phyloP scores from a whole-genome alignment of 768 basidiomycete genomes.

The Xerocomellus chrysenteron region DNA sequence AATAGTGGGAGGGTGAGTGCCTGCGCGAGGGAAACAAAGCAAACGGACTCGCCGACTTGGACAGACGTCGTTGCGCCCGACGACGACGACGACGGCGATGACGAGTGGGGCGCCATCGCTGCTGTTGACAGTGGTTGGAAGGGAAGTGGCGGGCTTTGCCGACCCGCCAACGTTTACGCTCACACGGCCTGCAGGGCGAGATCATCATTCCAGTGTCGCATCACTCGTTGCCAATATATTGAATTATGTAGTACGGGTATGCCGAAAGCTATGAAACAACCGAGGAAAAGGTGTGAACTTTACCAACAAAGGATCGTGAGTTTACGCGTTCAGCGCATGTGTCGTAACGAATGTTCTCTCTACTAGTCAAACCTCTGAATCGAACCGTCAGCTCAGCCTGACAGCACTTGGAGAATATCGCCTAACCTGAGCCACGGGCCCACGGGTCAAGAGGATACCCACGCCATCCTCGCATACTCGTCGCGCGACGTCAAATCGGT shows the following conservation, averaged over 20 bases:
- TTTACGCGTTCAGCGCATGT: slow-evolving; percentile 15
- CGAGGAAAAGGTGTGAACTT: slow-evolving; percentile 5
- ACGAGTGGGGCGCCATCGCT: slow-evolving; percentile 70
- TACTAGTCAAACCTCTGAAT: slow-evolving; percentile 1
- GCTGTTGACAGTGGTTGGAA: slow-evolving; percentile 28
- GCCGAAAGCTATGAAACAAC: slow-evolving; percentile 24
- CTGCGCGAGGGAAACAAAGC: background rate
- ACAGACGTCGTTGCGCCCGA: slow-evolving; percentile 74
- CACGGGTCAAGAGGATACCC: slow-evolving; percentile 11
- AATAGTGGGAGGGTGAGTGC: slow-evolving; percentile 1
- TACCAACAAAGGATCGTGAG: slow-evolving; percentile 33
- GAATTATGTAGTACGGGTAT: slow-evolving; percentile 38
- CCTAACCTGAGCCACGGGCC: slow-evolving; percentile 17
- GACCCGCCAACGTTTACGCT: slow-evolving; percentile 21
- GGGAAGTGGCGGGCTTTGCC: slow-evolving; percentile 32
- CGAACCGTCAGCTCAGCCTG: slow-evolving; percentile 7
- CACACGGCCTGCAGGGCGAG: slow-evolving; percentile 20
- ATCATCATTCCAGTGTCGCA: background rate
- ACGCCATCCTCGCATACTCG: slow-evolving; percentile 11
- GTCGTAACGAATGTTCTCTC: slow-evolving; percentile 28
- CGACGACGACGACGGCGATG: slow-evolving; percentile 65
- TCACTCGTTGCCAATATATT: slow-evolving; percentile 19
- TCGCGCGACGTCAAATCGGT: slow-evolving; percentile 3
- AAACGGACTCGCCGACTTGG: slow-evolving; percentile 79
- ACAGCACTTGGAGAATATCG: background rate